phyloP scores from a whole-genome alignment of 1,139 yeast genomes.

The Geotrichum citri-aurantii region DNA sequence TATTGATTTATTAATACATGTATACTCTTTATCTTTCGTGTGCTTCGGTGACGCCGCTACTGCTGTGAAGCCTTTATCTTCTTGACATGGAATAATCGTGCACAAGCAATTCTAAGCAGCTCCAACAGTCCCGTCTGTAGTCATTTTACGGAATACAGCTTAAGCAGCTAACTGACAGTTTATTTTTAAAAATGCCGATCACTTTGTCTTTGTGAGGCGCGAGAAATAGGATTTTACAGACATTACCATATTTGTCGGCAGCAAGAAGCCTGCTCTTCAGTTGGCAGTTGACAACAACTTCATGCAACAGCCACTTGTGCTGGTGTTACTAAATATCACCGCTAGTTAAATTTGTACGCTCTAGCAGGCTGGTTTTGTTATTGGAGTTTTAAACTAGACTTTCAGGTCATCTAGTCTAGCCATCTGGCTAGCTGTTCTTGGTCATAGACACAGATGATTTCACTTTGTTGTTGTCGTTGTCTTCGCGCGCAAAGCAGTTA shows the following conservation, averaged over 20 bases:
- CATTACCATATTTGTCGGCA: neutral
- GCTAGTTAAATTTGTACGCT: neutral
- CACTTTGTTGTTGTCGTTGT: neutral
- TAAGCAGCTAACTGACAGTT: neutral
- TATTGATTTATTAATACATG: neutral
- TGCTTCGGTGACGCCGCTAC: neutral
- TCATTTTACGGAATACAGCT: neutral
- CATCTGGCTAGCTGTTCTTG: neutral
- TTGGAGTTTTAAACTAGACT: neutral
- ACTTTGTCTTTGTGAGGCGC: neutral
- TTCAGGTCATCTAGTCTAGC: neutral
- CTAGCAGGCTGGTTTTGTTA: neutral
- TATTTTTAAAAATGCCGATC: neutral
- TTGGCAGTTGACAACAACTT: neutral
- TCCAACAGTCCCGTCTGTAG: neutral
- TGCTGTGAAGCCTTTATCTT: neutral
- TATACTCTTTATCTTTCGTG: neutral
- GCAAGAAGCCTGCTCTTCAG: neutral
- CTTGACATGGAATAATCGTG: neutral
- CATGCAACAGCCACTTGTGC: neutral
- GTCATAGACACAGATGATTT: neutral
- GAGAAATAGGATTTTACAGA: no score
- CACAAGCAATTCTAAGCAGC: neutral
- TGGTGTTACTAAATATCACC: no score
- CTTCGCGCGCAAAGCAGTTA: neutral